phyloP scores from a whole-genome alignment of 2,329 filamentous ascomycete genomes.

The Corniculantispora saksenae region DNA sequence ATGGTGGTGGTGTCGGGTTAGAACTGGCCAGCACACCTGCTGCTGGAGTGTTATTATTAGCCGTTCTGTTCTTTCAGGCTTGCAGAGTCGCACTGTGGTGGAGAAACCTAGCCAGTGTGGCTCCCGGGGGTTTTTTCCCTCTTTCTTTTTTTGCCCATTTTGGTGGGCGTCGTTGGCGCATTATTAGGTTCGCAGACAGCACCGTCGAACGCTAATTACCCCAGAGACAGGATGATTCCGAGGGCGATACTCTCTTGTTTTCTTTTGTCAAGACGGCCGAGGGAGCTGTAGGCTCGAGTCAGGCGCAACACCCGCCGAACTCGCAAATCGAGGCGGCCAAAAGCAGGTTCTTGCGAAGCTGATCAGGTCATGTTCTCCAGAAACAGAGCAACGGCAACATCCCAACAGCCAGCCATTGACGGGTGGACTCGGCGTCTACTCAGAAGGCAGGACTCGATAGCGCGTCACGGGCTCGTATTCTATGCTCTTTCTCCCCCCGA shows the following conservation, averaged over 20 bases:
- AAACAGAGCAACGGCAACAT: too few relatives aligned
- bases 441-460: too few relatives aligned
- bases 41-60: neutral
- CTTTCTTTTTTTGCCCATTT: neutral
- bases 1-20: constrained; percentile 4
- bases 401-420: neutral
- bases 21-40: neutral
- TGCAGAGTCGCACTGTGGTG: neutral
- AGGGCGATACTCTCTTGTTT: neutral
- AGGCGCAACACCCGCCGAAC: neutral
- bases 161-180: too few relatives aligned
- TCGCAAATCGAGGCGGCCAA: neutral
- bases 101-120: neutral
- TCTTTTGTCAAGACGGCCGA: neutral
- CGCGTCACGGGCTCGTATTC: too few relatives aligned
- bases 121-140: neutral
- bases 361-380: neutral
- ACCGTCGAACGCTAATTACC: too few relatives aligned
- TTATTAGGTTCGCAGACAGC: too few relatives aligned
- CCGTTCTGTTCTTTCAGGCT: constrained; percentile 1
- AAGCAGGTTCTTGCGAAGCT: neutral
- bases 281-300: neutral
- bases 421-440: too few relatives aligned
- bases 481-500: neutral
- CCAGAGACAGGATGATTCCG: too few relatives aligned